Percentiles rank a stretch among this genome's conserved stretches.
Evolutionary conservation across 495 filamentous ascomycete genomes (phyloP).

Genomic region (Talaromyces wortmannii): DNA sequence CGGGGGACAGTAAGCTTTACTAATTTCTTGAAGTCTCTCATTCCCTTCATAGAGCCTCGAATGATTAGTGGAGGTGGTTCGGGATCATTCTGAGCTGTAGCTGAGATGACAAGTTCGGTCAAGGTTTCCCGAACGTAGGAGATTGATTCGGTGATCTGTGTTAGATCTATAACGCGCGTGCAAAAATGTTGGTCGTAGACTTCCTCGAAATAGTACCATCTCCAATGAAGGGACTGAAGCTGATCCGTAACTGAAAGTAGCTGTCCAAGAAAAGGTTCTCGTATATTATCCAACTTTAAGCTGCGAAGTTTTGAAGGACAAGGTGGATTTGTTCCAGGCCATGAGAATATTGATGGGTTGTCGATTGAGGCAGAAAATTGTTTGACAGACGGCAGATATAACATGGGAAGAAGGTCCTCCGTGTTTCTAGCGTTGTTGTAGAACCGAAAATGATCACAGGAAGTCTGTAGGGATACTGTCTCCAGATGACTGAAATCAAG

Average conservation of each 20-base stretch:
- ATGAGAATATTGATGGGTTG: slow-evolving; percentile 7
- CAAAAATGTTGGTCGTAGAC: slow-evolving; percentile 7
- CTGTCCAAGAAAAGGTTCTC: slow-evolving; percentile 9
- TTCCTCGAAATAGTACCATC: slow-evolving; percentile 10
- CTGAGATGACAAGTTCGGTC: slow-evolving; percentile 10
- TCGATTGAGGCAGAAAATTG: slow-evolving; percentile 10
- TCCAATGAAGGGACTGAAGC: slow-evolving; percentile 5
- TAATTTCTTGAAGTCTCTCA: slow-evolving; percentile 6
- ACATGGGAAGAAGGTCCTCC: slow-evolving; percentile 8
- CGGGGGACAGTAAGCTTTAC: slow-evolving; percentile 10
- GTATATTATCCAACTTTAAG: slow-evolving; percentile 7
- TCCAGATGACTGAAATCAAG: slow-evolving; percentile 10
- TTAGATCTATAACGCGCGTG: slow-evolving; percentile 7
- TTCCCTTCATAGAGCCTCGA: slow-evolving; percentile 8
- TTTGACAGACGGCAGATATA: slow-evolving; percentile 12
- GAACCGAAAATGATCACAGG: slow-evolving; percentile 2
- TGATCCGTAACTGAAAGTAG: slow-evolving; percentile 5
- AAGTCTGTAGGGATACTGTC: slow-evolving; percentile 6
- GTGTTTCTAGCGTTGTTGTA: slow-evolving; percentile 9
- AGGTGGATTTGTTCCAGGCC: slow-evolving; percentile 8
- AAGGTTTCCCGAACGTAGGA: slow-evolving; percentile 10
- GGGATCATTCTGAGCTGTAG: neutral
- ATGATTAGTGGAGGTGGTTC: slow-evolving; percentile 3
- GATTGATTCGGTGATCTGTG: slow-evolving; percentile 8
- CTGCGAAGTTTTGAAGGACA: slow-evolving; percentile 7